Conservation (phyloP, 768 basidiomycete genomes). For the Russula sp. region DNA sequence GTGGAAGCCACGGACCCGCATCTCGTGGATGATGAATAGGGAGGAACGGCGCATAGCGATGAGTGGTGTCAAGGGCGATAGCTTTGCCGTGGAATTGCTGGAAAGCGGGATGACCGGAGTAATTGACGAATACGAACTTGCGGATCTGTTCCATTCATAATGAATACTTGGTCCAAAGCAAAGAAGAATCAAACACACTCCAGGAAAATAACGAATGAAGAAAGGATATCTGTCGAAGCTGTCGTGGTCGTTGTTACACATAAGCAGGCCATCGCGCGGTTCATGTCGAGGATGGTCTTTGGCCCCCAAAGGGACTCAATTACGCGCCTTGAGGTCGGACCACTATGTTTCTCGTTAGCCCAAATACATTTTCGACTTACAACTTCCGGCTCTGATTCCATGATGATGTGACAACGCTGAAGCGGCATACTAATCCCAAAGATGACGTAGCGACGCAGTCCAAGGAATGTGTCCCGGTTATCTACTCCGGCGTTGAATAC, state of each 20-base stretch:
- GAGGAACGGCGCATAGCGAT: no score
- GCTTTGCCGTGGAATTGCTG: no score
- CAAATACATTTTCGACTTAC: background rate
- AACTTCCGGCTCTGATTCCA: accelerated
- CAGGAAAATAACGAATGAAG: conserved; percentile 25
- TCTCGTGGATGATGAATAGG: background rate
- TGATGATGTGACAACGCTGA: background rate
- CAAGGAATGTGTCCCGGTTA: no score
- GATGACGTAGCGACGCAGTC: no score
- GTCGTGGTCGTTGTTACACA: conserved; percentile 13
- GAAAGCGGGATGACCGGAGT: no score
- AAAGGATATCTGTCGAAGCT: conserved; percentile 18
- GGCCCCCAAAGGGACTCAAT: background rate
- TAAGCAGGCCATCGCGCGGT: background rate
- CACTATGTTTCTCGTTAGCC: background rate
- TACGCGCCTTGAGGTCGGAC: background rate
- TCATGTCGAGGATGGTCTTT: background rate
- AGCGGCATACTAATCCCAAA: no score
- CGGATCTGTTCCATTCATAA: no score
- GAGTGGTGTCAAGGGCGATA: no score
- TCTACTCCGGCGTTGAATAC: no score
- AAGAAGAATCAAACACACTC: conserved; percentile 22
- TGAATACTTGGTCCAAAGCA: background rate
- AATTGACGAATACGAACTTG: no score
- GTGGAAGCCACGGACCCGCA: conserved; percentile 27